phyloP scores from a whole-genome alignment of 192 early-diverging fungal genomes.

The Rhizoclosmatium sp. region DNA sequence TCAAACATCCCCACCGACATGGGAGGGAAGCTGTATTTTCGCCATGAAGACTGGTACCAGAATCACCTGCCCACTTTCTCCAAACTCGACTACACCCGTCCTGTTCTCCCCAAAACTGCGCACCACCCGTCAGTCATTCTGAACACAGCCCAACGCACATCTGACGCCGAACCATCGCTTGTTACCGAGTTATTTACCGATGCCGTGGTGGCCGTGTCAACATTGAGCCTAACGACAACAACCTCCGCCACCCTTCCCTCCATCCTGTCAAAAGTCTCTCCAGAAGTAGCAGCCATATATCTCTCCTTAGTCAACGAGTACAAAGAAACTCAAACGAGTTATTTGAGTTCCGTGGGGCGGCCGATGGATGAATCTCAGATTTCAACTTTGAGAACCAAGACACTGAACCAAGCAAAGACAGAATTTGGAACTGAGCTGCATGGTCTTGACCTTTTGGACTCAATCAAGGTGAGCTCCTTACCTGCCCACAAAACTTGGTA shows the following conservation, averaged over 20 bases:
- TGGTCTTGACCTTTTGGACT: background rate
- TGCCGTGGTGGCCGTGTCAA: background rate
- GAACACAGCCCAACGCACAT: background rate
- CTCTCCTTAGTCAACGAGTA: constrained; percentile 10
- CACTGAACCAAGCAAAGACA: constrained; percentile 6
- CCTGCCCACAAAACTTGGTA: too few species aligned
- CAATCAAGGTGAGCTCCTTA: background rate
- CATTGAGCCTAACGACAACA: background rate
- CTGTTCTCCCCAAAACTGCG: background rate
- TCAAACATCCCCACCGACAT: constrained; percentile 5
- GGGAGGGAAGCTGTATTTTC: background rate
- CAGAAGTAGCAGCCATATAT: background rate
- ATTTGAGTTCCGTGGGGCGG: background rate
- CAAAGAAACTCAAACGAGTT: background rate
- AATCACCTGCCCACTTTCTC: background rate
- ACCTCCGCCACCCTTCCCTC: background rate
- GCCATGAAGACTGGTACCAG: constrained; percentile 23
- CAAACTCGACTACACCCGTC: background rate
- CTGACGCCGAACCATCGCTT: background rate
- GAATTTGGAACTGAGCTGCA: constrained; percentile 6
- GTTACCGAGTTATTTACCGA: background rate
- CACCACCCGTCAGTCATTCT: background rate
- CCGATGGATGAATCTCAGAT: constrained; percentile 15
- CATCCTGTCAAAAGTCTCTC: background rate
- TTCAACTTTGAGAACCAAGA: background rate